These are phyloP conservation scores for Pugionium dolabratum DNA, from an alignment of 345 rosid species.

Conservation along the genomic window DNA sequence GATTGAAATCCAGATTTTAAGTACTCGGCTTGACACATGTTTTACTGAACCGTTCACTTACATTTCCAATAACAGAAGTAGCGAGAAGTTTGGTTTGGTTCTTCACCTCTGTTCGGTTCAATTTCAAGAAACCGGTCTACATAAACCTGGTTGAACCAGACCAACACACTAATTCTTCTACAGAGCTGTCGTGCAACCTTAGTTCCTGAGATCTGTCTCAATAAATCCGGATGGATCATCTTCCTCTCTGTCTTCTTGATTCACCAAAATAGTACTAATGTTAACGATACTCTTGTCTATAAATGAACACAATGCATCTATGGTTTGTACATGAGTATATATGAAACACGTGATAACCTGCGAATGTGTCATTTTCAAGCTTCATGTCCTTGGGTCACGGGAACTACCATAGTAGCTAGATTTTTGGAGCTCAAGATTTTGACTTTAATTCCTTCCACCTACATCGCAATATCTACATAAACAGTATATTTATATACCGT, in stretches of 20 bases:
- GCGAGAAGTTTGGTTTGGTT: slow-evolving; percentile 2
- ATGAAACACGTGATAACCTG: slow-evolving; percentile 35
- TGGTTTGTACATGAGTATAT: slow-evolving; percentile 17
- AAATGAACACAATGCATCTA: slow-evolving; percentile 10
- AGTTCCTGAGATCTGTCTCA: slow-evolving; percentile 9
- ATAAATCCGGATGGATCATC: slow-evolving; percentile 8
- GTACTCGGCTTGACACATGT: neutral
- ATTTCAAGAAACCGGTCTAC: neutral
- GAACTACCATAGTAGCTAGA: slow-evolving; percentile 31
- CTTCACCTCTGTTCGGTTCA: slow-evolving; percentile 7
- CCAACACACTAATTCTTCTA: neutral
- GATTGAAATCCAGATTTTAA: neutral
- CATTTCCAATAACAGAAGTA: slow-evolving; percentile 2
- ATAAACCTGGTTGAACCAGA: slow-evolving; percentile 14
- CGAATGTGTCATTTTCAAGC: slow-evolving; percentile 33
- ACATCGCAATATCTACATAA: neutral
- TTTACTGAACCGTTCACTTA: slow-evolving; percentile 1
- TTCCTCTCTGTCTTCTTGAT: too few relatives aligned
- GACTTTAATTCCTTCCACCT: slow-evolving; percentile 31
- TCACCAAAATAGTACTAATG: slow-evolving; percentile 12
- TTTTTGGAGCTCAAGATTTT: slow-evolving; percentile 41
- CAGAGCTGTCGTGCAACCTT: neutral
- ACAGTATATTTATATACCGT: neutral
- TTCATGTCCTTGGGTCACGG: slow-evolving; percentile 37
- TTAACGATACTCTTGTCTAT: slow-evolving; percentile 12